phyloP scores from a whole-genome alignment of 2,329 filamentous ascomycete species.

The Aspergillus udagawae region DNA sequence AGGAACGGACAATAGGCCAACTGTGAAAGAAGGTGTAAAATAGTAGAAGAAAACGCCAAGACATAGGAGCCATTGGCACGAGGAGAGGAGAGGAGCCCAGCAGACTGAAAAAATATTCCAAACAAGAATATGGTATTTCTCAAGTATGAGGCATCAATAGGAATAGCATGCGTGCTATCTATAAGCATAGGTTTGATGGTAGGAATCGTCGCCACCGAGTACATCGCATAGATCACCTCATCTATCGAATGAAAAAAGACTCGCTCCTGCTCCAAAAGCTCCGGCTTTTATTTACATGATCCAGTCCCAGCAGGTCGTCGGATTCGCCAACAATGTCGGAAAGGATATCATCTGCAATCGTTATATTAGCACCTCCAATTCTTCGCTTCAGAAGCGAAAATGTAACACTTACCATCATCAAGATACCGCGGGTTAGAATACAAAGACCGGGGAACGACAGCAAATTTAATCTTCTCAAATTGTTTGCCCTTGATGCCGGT shows the following conservation, averaged over 20 bases:
- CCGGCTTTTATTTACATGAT: slow-evolving; percentile 60
- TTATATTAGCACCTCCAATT: slow-evolving; percentile 7
- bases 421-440: slow-evolving; percentile 80
- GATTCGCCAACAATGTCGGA: slow-evolving; percentile 67
- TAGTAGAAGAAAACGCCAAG: not conserved
- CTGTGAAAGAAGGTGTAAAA: not conserved
- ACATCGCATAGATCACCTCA: slow-evolving; percentile 2
- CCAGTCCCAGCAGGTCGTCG: slow-evolving; percentile 67
- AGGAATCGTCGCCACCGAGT: not conserved
- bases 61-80: not conserved
- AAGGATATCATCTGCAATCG: slow-evolving; percentile 42
- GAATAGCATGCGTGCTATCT: slow-evolving; percentile 4
- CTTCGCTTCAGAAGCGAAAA: not conserved
- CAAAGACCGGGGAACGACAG: slow-evolving; percentile 64
- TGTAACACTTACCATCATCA: slow-evolving; percentile 67
- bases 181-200: slow-evolving; percentile 4
- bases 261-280: slow-evolving; percentile 59
- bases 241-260: slow-evolving; percentile 60
- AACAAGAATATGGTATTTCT: not conserved
- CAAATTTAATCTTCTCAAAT: slow-evolving; percentile 98
- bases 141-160: not conserved
- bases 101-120: not conserved
- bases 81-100: not conserved
- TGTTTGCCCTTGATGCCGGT: slow-evolving; percentile 96
- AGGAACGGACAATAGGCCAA: not conserved